Evolutionary conservation across 2,329 filamentous ascomycete genomes (phyloP), one percentile per base, ranked within the genome.

Genomic region (Cercospora sp.): DNA sequence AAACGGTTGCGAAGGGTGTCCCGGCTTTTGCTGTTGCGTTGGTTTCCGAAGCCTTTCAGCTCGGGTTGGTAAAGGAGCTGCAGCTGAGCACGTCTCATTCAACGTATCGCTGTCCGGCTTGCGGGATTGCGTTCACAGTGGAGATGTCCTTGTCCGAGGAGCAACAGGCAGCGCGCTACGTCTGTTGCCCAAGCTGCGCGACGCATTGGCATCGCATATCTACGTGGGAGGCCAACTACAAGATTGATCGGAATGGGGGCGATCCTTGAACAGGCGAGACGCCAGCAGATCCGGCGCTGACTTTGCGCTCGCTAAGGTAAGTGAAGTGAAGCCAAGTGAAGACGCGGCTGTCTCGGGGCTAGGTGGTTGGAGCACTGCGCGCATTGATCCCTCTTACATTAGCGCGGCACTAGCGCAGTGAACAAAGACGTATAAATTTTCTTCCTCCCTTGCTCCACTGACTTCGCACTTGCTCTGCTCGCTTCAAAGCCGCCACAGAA

Each of bases 21-120:
- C 60, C 60, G 18, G 39, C 60, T 51, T 53, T 62, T 12, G 60
- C 60, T 20, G 18, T 42, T 9, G 60, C 60, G 16, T 13, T 62
- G 18, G 60, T 53, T 9, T 39, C 39, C 7, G 60, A 62, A 10
- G 45, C 39, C 6, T 62, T 51, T 20, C 39, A 61, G 36, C 51
- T 57, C 23, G 20, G 28, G 51, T 13, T 16, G 51, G 28, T 4
- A 9, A 20, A 16, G 5, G 26, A 31, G 12, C 13, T 57, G 51
- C 23, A 30, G 23, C 23, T 28, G 51, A 18, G 42, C 42, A 12
- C 4, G 8, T 20, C 42, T 23, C 9, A 48, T 20, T 48, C 42
- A 4, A 18, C 9, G 5, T 48, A 48, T 48, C 42, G 42, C 1
- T 48, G 42, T 48, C n/a, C 42, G n/a, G n/a, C 16, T 10, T 48